Evolutionary conservation across 176 grass and related monocot genomes (phyloP), one percentile per base, ranked within the genome.

Genomic region (Aegilops sharonensis): DNA sequence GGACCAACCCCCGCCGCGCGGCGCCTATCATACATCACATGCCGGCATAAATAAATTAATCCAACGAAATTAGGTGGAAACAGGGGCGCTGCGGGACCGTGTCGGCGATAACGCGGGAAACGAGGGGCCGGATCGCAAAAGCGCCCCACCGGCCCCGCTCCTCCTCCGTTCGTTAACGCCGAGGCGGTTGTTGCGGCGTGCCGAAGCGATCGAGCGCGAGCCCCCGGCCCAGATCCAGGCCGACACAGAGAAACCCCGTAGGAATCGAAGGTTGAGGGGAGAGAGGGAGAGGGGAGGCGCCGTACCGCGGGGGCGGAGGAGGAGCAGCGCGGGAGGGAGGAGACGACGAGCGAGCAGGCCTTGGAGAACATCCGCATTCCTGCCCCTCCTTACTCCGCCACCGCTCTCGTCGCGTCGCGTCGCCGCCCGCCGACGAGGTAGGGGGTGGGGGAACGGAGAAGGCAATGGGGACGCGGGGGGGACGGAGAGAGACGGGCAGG

Each of bases 281-380:
- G 18, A 59, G 76, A 21, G 29, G 31, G 1, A 17, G 32, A 68
- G 65, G 75, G 65, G 75, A 50, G 57, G 72, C 15, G 68, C 1
- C 37, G 72, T 87, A 98, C 96, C 96, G 91, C 86, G 77, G 93
- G 86, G 35, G 87, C 62, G 81, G 93, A 86, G 86, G 93, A 88
- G 78, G 93, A 95, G 90, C 93, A 95, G 75, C 91, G 87, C 43
- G 92, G 91, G 72, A 92, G 85, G 77, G 93, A 95, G 88, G 92
- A 89, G 59, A 81, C 89, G 86, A 92, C 88, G 84, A 91, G 84
- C 62, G 93, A 94, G 91, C 91, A 94, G 83, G 91, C 90, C 93
- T 94, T 95, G 59, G 89, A 90, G 68, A 98, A 86, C 91, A 95
- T 91, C 83, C 82, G 81, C 84, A 87, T 90, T 78, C 72, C 73